These are phyloP conservation scores for Sporobolomyces pararoseus DNA, from an alignment of 768 basidiomycete genomes.

Conservation along the genomic window DNA sequence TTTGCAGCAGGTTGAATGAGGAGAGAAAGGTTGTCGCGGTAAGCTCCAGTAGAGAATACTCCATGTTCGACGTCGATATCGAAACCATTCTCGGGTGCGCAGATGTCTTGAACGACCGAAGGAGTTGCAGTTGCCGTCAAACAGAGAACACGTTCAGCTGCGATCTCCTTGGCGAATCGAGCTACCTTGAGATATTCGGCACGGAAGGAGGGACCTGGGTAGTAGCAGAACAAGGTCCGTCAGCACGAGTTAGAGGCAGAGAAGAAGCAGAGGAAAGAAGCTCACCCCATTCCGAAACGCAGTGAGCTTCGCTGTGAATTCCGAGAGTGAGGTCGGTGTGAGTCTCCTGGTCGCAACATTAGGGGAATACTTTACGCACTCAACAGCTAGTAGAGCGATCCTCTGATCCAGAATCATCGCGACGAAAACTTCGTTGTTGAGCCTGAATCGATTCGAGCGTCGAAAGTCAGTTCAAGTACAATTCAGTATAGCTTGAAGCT, in stretches of 20 bases:
- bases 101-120: slow-evolving; percentile 54
- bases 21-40: slow-evolving; percentile 50
- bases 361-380: no score
- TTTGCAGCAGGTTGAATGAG: slow-evolving; percentile 47
- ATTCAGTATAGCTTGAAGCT: background rate
- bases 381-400: slow-evolving; percentile 56
- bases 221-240: no score
- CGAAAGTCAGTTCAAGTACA: no score
- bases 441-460: slow-evolving; percentile 42
- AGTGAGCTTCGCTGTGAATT: slow-evolving; percentile 43
- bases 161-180: slow-evolving; percentile 54
- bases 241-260: no score
- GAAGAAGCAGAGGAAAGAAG: no score
- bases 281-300: slow-evolving; percentile 31
- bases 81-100: slow-evolving; percentile 49
- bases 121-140: slow-evolving; percentile 53
- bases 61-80: slow-evolving; percentile 51
- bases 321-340: no score
- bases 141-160: slow-evolving; percentile 55
- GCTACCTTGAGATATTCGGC: slow-evolving; percentile 51
- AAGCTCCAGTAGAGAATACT: slow-evolving; percentile 55
- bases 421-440: slow-evolving; percentile 55
- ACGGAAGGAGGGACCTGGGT: slow-evolving; percentile 55
- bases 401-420: slow-evolving; percentile 54
- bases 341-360: no score